Conservation (phyloP, 305 asterid species). For the Solanum chacoense region DNA sequence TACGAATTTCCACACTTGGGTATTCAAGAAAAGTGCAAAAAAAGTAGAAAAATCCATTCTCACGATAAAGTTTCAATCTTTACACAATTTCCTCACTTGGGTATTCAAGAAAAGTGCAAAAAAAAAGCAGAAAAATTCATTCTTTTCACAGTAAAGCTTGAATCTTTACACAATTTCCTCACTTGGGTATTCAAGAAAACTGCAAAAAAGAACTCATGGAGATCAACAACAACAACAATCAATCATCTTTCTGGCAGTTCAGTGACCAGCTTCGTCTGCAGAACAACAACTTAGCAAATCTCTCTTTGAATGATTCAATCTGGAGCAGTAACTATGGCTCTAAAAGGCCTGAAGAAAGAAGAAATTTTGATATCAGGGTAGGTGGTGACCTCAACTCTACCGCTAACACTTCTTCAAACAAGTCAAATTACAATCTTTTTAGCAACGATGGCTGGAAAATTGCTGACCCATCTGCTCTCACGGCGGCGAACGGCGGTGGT, state of each 20-base stretch:
- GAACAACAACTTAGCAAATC: conserved; percentile 39
- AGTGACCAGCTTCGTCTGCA: conserved; percentile 90
- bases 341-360: conserved; percentile 59
- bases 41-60: background rate
- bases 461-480: background rate
- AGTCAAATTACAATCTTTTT: conserved; percentile 44
- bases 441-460: conserved; percentile 41
- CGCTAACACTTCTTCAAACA: background rate
- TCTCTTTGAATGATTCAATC: conserved; percentile 80
- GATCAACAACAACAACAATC: conserved; percentile 33
- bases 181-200: background rate
- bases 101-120: background rate
- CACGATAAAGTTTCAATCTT: background rate
- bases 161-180: background rate
- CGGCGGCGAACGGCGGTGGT: conserved; percentile 8
- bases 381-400: conserved; percentile 24
- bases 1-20: background rate
- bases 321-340: conserved; percentile 72
- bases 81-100: background rate
- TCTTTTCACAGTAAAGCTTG: background rate
- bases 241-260: conserved; percentile 87
- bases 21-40: background rate
- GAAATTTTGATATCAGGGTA: conserved; percentile 71
- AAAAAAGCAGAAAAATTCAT: background rate
- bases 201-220: conserved; percentile 26